These are phyloP conservation scores for Silene latifolia DNA, from an alignment of 148 eudicot genomes.

Conservation along the genomic window DNA sequence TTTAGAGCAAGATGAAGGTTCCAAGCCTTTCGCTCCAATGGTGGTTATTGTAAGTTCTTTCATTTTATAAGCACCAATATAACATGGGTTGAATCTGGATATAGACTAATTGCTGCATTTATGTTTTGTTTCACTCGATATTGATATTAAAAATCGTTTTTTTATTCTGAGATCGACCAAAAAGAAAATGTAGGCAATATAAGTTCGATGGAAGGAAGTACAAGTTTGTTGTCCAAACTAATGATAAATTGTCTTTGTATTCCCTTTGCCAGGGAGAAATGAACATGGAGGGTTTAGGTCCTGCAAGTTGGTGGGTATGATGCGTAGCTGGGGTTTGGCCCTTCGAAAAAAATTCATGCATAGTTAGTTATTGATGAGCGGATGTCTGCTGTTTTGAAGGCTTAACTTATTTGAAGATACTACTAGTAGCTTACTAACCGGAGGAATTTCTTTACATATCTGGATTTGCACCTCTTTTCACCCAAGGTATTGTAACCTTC, in stretches of 20 bases:
- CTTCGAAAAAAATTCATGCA: not conserved
- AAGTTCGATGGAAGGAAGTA: not conserved
- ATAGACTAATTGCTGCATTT: too few species aligned
- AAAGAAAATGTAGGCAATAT: not conserved
- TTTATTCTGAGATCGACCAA: not conserved
- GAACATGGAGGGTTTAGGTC: conserved; percentile 67
- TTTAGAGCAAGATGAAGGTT: conserved; percentile 53
- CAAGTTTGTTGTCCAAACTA: not conserved
- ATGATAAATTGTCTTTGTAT: not conserved
- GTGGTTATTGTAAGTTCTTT: conserved; percentile 60
- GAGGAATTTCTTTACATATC: not conserved
- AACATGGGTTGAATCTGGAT: too few species aligned
- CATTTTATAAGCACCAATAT: not conserved
- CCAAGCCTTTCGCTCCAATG: conserved; percentile 92
- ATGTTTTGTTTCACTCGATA: not conserved
- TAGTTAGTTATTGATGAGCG: not conserved
- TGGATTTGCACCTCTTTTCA: not conserved
- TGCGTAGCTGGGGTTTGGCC: not conserved
- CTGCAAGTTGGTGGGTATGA: conserved; percentile 71
- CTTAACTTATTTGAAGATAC: not conserved
- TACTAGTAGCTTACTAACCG: not conserved
- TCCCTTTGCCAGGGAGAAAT: conserved; percentile 49
- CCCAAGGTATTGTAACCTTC: not conserved
- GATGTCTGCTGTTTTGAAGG: not conserved
- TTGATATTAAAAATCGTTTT: not conserved